Percentiles rank a stretch among this genome's conserved stretches.
phyloP scores from a whole-genome alignment of 2,329 filamentous ascomycete species.

The Alternaria postmessia region DNA sequence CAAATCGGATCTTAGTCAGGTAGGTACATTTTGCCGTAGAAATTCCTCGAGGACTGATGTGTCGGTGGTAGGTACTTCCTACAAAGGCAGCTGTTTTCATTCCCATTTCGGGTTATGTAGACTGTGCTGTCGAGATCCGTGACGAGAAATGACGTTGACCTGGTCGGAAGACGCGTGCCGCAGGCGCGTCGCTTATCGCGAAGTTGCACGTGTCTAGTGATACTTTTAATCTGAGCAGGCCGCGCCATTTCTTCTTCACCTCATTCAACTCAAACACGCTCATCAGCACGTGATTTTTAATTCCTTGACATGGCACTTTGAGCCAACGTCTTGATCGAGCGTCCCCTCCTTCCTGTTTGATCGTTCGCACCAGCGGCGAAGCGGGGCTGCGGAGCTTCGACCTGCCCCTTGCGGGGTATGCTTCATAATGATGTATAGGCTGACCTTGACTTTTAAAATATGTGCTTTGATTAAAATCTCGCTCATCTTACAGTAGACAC shows the following conservation, averaged over 20 bases:
- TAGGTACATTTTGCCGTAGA: too few relatives aligned
- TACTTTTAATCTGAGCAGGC: neutral
- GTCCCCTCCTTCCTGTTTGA: slow-evolving; percentile 18
- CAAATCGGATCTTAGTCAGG: too few relatives aligned
- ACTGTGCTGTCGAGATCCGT: neutral
- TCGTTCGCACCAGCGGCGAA: slow-evolving; percentile 28
- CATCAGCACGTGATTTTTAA: neutral
- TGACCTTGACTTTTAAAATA: neutral
- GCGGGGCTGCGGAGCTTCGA: slow-evolving; percentile 30
- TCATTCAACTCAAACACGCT: neutral
- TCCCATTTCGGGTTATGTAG: too few relatives aligned
- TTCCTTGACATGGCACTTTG: neutral
- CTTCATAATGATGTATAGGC: slow-evolving; percentile 6
- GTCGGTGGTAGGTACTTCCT: too few relatives aligned
- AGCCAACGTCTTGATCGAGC: too few relatives aligned
- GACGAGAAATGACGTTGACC: neutral
- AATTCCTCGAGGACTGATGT: too few relatives aligned
- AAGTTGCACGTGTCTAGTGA: neutral
- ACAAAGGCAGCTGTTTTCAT: too few relatives aligned
- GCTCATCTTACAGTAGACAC: neutral
- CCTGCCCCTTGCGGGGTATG: slow-evolving; percentile 30
- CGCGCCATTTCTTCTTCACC: neutral
- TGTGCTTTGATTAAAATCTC: neutral
- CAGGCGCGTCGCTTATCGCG: slow-evolving; percentile 4
- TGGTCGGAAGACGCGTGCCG: neutral